These are phyloP conservation scores for Hypoxylon subgilvum DNA, from an alignment of 495 filamentous ascomycete genomes.

Conservation along the genomic window DNA sequence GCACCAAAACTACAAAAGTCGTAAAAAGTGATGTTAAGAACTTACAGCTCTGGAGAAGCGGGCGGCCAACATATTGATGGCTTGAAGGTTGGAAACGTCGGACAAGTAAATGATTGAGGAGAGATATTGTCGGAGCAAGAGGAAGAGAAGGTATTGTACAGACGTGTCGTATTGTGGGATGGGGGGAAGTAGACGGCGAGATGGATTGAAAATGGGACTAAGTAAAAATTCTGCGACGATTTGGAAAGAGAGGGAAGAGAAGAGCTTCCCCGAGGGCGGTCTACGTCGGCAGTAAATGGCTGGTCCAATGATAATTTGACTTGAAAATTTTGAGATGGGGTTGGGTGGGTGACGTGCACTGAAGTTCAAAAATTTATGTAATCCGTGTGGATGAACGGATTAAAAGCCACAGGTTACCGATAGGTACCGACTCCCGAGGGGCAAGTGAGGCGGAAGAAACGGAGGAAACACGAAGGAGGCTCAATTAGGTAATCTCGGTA, in stretches of 20 bases:
- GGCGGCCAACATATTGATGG: slow-evolving; percentile 66
- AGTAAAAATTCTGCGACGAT: slow-evolving; percentile 38
- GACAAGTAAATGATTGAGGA: slow-evolving; percentile 37
- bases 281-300: slow-evolving; percentile 31
- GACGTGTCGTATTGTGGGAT: slow-evolving; percentile 28
- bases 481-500: slow-evolving; percentile 33
- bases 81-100: slow-evolving; percentile 40
- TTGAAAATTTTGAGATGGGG: slow-evolving; percentile 20
- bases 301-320: slow-evolving; percentile 20
- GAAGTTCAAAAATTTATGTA: too few relatives aligned
- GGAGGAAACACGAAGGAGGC: slow-evolving; percentile 6
- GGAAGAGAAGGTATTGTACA: slow-evolving; percentile 45
- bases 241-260: slow-evolving; percentile 35
- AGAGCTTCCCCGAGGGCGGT: slow-evolving; percentile 45
- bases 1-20: slow-evolving; percentile 19
- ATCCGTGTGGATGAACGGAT: background rate
- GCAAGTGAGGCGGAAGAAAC: too few relatives aligned
- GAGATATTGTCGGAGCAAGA: slow-evolving; percentile 38
- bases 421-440: too few relatives aligned
- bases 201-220: slow-evolving; percentile 23
- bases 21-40: slow-evolving; percentile 33
- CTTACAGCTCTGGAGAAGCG: slow-evolving; percentile 75
- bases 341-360: slow-evolving; percentile 21
- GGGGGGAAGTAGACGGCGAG: slow-evolving; percentile 39
- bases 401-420: too few relatives aligned